Percentiles rank a stretch among this genome's conserved stretches.
These are phyloP conservation scores for Fomitopsis serialis DNA, from an alignment of 768 basidiomycete species.

Conservation along the genomic window DNA sequence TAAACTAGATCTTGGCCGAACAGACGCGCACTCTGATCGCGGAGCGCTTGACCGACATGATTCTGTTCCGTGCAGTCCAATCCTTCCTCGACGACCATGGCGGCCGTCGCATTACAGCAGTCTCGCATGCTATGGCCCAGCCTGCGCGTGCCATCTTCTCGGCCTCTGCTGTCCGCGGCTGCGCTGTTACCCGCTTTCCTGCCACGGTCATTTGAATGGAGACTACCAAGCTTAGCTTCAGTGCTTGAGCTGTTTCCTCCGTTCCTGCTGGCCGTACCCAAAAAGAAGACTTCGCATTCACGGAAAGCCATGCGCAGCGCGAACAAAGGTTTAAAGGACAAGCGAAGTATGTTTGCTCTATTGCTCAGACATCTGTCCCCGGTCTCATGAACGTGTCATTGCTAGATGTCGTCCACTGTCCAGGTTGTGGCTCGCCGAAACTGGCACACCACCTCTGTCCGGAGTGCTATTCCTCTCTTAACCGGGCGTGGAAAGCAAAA, in stretches of 20 bases:
- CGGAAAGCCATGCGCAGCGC: conserved; percentile 92
- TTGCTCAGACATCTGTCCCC: not conserved
- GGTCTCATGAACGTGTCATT: conserved; percentile 3
- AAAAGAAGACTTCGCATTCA: conserved; percentile 90
- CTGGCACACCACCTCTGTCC: conserved; percentile 86
- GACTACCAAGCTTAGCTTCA: conserved; percentile 37
- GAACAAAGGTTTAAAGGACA: conserved; percentile 93
- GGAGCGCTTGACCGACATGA: no score
- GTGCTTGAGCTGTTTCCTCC: conserved; percentile 78
- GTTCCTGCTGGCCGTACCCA: conserved; percentile 88
- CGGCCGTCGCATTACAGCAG: conserved; percentile 32
- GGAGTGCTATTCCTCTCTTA: conserved; percentile 70
- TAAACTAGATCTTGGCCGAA: no score
- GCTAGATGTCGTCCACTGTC: conserved; percentile 84
- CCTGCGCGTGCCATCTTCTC: conserved; percentile 18
- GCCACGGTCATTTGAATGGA: conserved; percentile 27
- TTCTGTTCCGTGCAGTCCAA: no score
- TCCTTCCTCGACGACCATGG: conserved; percentile 28
- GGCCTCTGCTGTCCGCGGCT: conserved; percentile 16
- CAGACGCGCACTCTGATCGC: no score
- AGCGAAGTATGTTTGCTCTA: conserved; percentile 64
- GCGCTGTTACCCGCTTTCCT: conserved; percentile 17
- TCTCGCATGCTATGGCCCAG: conserved; percentile 17
- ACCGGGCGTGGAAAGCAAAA: conserved; percentile 54
- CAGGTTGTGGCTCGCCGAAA: conserved; percentile 86